Percentiles rank a stretch among this genome's conserved stretches.
These are phyloP conservation scores for Salix brachista DNA, from an alignment of 345 rosid genomes.

Conservation along the genomic window DNA sequence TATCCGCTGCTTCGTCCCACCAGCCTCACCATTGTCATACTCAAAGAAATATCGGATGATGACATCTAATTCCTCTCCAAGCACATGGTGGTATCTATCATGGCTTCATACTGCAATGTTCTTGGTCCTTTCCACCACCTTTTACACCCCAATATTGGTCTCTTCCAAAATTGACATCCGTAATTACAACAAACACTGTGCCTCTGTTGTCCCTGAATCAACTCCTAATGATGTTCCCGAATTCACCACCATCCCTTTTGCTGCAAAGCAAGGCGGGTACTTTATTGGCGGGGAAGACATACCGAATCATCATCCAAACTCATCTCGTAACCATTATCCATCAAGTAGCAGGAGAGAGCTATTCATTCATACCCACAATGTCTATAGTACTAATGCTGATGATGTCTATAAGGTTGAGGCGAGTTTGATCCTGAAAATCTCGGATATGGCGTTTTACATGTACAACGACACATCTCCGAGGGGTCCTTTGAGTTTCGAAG, in stretches of 20 bases:
- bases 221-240: conserved; percentile 6
- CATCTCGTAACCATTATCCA: neutral
- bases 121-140: neutral
- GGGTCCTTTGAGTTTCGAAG: conserved; percentile 15
- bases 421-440: conserved; percentile 11
- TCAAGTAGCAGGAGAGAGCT: neutral
- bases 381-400: conserved; percentile 11
- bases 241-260: conserved; percentile 20
- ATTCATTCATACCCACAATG: conserved; percentile 12
- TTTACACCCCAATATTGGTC: neutral
- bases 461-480: neutral
- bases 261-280: conserved; percentile 23
- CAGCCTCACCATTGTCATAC: neutral
- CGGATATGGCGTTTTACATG: neutral
- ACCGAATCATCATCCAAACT: neutral
- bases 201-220: conserved; percentile 23
- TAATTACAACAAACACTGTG: conserved; percentile 29
- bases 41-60: neutral
- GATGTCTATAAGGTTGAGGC: conserved; percentile 25
- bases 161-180: conserved; percentile 4
- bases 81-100: neutral
- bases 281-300: conserved; percentile 25
- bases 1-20: neutral
- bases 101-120: conserved; percentile 5
- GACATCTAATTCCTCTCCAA: neutral